Conservation (phyloP, 2,329 filamentous ascomycete genomes). For the Colletotrichum sp. region DNA sequence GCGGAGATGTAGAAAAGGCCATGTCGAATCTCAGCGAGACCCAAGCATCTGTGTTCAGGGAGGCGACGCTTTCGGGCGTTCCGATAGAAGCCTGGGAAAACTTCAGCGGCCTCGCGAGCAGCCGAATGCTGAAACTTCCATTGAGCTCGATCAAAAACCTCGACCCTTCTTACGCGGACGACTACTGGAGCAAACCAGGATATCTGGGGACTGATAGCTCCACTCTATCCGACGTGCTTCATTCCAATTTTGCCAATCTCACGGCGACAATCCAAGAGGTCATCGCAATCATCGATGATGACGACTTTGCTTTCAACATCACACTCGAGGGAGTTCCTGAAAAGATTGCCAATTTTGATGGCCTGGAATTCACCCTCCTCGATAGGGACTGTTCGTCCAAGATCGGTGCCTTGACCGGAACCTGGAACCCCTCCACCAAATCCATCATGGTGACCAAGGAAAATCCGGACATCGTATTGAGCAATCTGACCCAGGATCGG, state of each 20-base stretch:
- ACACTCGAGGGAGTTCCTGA: neutral
- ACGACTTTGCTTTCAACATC: neutral
- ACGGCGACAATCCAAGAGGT: neutral
- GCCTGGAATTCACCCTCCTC: neutral
- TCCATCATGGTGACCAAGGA: neutral
- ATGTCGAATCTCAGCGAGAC: neutral
- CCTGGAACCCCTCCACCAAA: neutral
- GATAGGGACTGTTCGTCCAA: neutral
- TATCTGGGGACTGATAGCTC: slow-evolving; percentile 18
- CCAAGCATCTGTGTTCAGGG: neutral
- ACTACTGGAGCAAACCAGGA: slow-evolving; percentile 23
- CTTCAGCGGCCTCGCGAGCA: neutral
- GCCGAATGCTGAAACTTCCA: neutral
- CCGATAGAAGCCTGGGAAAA: slow-evolving; percentile 10
- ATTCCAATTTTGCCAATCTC: neutral
- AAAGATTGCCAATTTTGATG: accelerated
- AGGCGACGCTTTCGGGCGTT: slow-evolving; percentile 4
- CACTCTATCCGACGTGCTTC: slow-evolving; percentile 5
- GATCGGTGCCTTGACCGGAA: neutral
- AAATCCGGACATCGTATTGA: neutral
- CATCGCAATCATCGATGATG: neutral
- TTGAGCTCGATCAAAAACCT: neutral
- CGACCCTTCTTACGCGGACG: slow-evolving; percentile 19
- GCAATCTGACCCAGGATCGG: neutral
- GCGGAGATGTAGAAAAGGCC: neutral